Percentiles rank a stretch among this genome's conserved stretches.
Evolutionary conservation across 208 protist genomes (phyloP).

Genomic region (Trypanosomatidae sp.): DNA sequence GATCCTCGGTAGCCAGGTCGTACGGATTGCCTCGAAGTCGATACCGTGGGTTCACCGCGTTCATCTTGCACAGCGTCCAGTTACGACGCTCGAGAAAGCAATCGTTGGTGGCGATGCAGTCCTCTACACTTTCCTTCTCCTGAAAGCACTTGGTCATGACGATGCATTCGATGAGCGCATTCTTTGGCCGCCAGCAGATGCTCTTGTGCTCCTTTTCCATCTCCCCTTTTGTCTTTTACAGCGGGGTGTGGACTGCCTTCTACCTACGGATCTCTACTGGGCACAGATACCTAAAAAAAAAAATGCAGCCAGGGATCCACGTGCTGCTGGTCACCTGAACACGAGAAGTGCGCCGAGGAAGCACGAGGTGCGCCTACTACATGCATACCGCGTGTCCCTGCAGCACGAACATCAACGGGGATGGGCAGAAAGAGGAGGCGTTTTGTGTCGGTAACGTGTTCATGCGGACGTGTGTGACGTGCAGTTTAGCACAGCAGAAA

Average conservation of each 20-base stretch:
- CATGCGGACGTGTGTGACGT: not conserved
- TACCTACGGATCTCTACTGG: not conserved
- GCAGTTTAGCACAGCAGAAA: not conserved
- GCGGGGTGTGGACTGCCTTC: not conserved
- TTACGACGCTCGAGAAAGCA: conserved; percentile 86
- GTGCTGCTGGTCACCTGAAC: not conserved
- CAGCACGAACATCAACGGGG: not conserved
- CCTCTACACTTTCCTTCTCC: conserved; percentile 76
- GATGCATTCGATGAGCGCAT: conserved; percentile 85
- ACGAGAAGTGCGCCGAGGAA: not conserved
- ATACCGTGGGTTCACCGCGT: conserved; percentile 86
- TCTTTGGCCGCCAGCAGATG: conserved; percentile 88
- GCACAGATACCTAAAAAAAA: not conserved
- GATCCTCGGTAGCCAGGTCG: conserved; percentile 83
- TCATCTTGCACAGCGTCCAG: conserved; percentile 90
- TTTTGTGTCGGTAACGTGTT: not conserved
- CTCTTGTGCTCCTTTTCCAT: conserved; percentile 86
- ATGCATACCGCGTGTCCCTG: not conserved
- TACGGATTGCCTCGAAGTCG: conserved; percentile 87
- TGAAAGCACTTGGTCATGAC: conserved; percentile 88
- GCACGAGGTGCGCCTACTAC: not conserved
- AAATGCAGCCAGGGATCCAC: not conserved
- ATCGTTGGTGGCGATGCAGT: conserved; percentile 75
- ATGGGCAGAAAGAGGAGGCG: not conserved
- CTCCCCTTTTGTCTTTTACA: not conserved